Evolutionary conservation across 108 stramenopile genomes (phyloP).

Genomic region (Hondaea fermentalgiana): DNA sequence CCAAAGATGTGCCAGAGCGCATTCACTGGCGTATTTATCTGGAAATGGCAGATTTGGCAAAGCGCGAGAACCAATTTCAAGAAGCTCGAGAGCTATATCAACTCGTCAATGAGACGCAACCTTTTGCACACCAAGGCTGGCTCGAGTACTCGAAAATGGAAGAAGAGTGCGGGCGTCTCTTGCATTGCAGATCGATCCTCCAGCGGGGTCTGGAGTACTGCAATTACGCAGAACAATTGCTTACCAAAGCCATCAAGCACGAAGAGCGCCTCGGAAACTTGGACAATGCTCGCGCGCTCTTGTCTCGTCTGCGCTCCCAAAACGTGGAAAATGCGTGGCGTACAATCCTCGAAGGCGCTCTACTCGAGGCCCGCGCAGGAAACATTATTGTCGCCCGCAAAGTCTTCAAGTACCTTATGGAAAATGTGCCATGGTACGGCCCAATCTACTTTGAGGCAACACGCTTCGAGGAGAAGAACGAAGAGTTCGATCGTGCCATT

Average conservation of each 20-base stretch:
- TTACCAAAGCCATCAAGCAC: slow-evolving; percentile 80
- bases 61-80: slow-evolving; percentile 41
- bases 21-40: slow-evolving; percentile 43
- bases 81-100: slow-evolving; percentile 69
- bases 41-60: slow-evolving; percentile 46
- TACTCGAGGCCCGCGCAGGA: slow-evolving; percentile 86
- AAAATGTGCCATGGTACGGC: slow-evolving; percentile 91
- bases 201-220: slow-evolving; percentile 66
- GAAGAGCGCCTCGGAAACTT: slow-evolving; percentile 60
- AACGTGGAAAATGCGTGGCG: slow-evolving; percentile 83
- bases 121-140: slow-evolving; percentile 80
- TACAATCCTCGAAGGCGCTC: slow-evolving; percentile 85
- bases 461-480: slow-evolving; percentile 65
- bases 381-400: slow-evolving; percentile 69
- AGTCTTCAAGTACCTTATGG: slow-evolving; percentile 71
- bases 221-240: slow-evolving; percentile 61
- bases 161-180: slow-evolving; percentile 78
- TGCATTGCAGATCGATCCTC: slow-evolving; percentile 58
- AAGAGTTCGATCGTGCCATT: slow-evolving; percentile 59
- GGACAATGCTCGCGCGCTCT: slow-evolving; percentile 60
- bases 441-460: slow-evolving; percentile 90
- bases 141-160: slow-evolving; percentile 89
- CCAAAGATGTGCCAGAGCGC: slow-evolving; percentile 26
- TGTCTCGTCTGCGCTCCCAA: slow-evolving; percentile 74
- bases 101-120: slow-evolving; percentile 70